phyloP scores from a whole-genome alignment of 1,284 basidiomycete genomes.

The Cutaneotrichosporon dermatis region DNA sequence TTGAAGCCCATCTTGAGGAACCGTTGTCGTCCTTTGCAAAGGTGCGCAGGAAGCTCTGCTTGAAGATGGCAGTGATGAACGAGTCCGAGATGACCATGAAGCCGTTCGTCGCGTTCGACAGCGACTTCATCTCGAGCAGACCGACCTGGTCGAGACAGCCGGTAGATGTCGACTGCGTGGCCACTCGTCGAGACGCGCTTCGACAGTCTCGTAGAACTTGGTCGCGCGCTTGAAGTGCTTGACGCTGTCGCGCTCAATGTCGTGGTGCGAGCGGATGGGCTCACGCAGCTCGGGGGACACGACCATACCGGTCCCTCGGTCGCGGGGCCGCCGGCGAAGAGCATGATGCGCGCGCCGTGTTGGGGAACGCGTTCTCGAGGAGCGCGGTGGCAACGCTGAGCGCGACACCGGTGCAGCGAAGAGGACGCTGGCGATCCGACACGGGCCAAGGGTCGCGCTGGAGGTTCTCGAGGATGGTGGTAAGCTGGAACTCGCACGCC shows the following conservation, averaged over 20 bases:
- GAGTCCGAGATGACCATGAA: constrained; percentile 95
- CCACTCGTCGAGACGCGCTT: constrained; percentile 92
- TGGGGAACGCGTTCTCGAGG: constrained; percentile 69
- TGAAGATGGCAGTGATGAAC: constrained; percentile 98
- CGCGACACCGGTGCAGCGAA: constrained; percentile 93
- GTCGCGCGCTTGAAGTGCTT: constrained; percentile 97
- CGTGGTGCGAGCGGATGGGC: constrained; percentile 97
- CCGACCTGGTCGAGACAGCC: constrained; percentile 98
- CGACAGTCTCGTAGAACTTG: constrained; percentile 97
- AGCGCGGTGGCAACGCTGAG: constrained; percentile 92
- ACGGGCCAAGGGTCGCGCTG: constrained; percentile 96
- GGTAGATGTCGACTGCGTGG: constrained; percentile 91
- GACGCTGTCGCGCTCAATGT: constrained; percentile 94
- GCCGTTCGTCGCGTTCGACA: constrained; percentile 93
- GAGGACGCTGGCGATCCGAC: constrained; percentile 87
- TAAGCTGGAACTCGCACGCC: constrained; percentile 95
- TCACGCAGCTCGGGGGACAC: constrained; percentile 94
- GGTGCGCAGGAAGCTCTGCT: constrained; percentile 91
- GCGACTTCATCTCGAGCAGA: constrained; percentile 92
- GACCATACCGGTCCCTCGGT: constrained; percentile 98
- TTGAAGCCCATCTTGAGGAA: constrained; percentile 98
- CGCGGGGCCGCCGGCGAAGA: constrained; percentile 93
- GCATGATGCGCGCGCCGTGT: constrained; percentile 96
- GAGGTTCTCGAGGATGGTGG: constrained; percentile 84
- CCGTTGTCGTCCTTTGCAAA: constrained; percentile 94